A percentile compares a stretch with the other conserved stretches of the same genome.
Conservation (phyloP, 2,329 filamentous ascomycete species). For the Zymoseptoria ardabiliae region DNA sequence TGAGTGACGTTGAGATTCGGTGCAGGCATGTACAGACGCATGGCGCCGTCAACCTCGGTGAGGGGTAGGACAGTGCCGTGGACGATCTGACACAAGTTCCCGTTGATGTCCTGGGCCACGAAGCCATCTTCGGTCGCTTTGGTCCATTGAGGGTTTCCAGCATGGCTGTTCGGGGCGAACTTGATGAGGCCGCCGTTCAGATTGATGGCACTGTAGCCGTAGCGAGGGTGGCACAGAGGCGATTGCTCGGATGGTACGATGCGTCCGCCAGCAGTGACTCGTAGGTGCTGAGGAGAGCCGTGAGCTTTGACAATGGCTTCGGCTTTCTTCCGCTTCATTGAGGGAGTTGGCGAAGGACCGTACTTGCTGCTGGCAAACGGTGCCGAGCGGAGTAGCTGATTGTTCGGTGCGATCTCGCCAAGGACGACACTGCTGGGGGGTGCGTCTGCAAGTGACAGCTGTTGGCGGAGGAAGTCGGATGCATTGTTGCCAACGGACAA, state of each 20-base stretch:
- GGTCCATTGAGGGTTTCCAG: slow-evolving; percentile 24
- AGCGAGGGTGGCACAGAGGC: slow-evolving; percentile 33
- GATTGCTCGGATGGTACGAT: slow-evolving; percentile 44
- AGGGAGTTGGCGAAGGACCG: slow-evolving; percentile 42
- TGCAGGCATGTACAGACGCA: slow-evolving; percentile 30
- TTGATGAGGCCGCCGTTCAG: slow-evolving; percentile 33
- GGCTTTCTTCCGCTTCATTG: slow-evolving; percentile 43
- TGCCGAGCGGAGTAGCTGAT: slow-evolving; percentile 21
- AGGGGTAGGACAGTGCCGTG: slow-evolving; percentile 31
- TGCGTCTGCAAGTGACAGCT: background rate
- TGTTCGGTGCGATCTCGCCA: slow-evolving; percentile 29
- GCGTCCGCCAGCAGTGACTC: slow-evolving; percentile 46
- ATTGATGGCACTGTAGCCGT: slow-evolving; percentile 32
- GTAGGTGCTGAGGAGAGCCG: slow-evolving; percentile 44
- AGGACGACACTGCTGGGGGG: slow-evolving; percentile 17
- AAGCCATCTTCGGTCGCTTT: slow-evolving; percentile 31
- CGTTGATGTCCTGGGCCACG: slow-evolving; percentile 30
- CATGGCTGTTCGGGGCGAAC: slow-evolving; percentile 30
- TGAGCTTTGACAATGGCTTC: slow-evolving; percentile 45
- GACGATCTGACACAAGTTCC: slow-evolving; percentile 32
- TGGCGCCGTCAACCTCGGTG: slow-evolving; percentile 26
- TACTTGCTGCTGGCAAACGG: slow-evolving; percentile 10
- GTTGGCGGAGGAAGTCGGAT: slow-evolving; percentile 7
- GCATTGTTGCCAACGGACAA: slow-evolving; percentile 17
- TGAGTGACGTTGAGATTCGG: slow-evolving; percentile 29